These are phyloP conservation scores for Pseudocercospora fijiensis DNA, from an alignment of 2,329 filamentous ascomycete species.

Conservation along the genomic window DNA sequence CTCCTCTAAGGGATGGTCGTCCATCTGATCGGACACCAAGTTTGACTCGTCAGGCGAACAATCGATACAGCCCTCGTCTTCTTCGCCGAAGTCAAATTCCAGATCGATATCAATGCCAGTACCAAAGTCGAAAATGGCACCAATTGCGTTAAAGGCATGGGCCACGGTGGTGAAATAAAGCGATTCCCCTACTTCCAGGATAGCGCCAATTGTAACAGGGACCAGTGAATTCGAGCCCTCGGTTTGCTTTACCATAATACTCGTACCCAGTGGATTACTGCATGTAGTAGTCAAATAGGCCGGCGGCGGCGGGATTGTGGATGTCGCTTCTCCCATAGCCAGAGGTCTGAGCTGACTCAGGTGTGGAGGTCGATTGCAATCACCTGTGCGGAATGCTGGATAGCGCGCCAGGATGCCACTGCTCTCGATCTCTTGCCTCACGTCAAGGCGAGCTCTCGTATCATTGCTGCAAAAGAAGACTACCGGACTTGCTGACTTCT, in stretches of 20 bases:
- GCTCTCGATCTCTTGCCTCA: conserved; percentile 9
- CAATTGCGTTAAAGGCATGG: conserved; percentile 7
- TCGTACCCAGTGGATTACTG: not conserved
- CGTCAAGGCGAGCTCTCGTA: not conserved
- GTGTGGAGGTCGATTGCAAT: conserved; percentile 13
- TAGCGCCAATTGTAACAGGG: conserved; percentile 7
- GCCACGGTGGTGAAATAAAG: conserved; percentile 15
- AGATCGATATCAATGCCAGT: not conserved
- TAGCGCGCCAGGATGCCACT: conserved; percentile 7
- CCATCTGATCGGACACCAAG: not conserved
- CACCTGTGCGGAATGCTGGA: conserved; percentile 9
- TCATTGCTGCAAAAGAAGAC: conserved; percentile 17
- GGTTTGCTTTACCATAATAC: not conserved
- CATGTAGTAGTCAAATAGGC: not conserved
- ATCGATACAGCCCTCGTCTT: not conserved
- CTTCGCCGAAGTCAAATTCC: conserved; percentile 9
- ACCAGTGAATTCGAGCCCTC: not conserved
- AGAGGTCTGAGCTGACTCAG: conserved; percentile 8
- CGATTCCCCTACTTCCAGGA: conserved; percentile 4
- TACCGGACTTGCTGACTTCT: conserved; percentile 4
- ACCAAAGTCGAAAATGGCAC: not conserved
- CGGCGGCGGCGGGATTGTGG: not conserved
- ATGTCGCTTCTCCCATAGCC: not conserved
- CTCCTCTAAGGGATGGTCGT: not conserved
- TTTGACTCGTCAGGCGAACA: not conserved